Percentiles rank a stretch among this genome's conserved stretches.
phyloP scores from a whole-genome alignment of 2,329 filamentous ascomycete genomes.

The Elsinoe perseae region DNA sequence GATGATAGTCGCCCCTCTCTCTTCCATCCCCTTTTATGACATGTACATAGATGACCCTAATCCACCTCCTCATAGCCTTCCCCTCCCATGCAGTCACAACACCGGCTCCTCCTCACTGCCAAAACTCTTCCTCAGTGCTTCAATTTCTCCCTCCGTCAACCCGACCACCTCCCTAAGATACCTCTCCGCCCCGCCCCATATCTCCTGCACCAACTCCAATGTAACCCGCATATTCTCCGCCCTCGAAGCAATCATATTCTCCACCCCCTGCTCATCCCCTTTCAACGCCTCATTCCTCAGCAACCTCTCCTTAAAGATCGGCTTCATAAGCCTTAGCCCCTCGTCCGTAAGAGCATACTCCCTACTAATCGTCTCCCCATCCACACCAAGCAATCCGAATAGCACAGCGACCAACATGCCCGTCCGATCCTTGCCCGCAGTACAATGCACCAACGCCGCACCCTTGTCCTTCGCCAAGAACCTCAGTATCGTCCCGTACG shows the following conservation, averaged over 20 bases:
- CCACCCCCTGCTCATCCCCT: slow-evolving; percentile 37
- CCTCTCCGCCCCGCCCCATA: slow-evolving; percentile 56
- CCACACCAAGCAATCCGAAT: slow-evolving; percentile 55
- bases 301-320: slow-evolving; percentile 46
- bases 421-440: slow-evolving; percentile 70
- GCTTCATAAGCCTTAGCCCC: slow-evolving; percentile 44
- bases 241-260: slow-evolving; percentile 39
- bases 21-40: not conserved
- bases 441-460: slow-evolving; percentile 60
- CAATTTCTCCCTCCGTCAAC: slow-evolving; percentile 49
- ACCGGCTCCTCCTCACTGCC: slow-evolving; percentile 11
- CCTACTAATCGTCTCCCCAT: slow-evolving; percentile 50
- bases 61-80: slow-evolving; percentile 2
- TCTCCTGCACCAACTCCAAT: slow-evolving; percentile 48
- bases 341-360: slow-evolving; percentile 63
- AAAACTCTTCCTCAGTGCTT: slow-evolving; percentile 45
- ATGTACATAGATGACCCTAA: not conserved
- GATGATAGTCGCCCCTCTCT: not conserved
- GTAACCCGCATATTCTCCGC: slow-evolving; percentile 46
- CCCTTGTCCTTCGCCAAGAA: slow-evolving; percentile 45
- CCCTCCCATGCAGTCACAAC: not conserved
- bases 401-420: slow-evolving; percentile 62
- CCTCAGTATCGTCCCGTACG: slow-evolving; percentile 52
- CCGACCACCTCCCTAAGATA: slow-evolving; percentile 56
- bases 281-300: slow-evolving; percentile 45